Base-by-base conservation (phyloP, 805 yeast species). In the Teunomyces tritomae region DNA sequence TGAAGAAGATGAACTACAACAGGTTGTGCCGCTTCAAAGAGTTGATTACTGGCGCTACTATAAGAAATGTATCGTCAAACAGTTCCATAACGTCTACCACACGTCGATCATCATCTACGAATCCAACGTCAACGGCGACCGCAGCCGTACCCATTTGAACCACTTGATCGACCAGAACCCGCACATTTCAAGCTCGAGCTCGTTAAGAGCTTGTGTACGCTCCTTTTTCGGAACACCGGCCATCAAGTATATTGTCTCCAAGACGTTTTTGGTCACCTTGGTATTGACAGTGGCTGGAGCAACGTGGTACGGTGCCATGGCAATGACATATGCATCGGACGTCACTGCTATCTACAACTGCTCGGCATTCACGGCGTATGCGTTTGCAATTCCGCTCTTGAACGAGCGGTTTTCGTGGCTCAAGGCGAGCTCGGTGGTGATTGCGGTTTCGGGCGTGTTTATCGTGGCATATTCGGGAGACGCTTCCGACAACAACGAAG, bases 291-390 rank as follows among this genome's bases (percentile, higher is more conserved):
- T 81, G 1, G 96, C 96, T 0, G 96, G 95, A 1, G 71, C 79
- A 14, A 80, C 96, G 1, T 89, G 96, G 96, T 89, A 88, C 61
- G 77, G 87, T 13, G 86, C 96, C 8, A 87, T 89, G 82, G 75
- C 83, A 28, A 67, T 87, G 59, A 83, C 96, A 0, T 85, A 90
- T 27, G 89, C 95, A 0, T 76, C 89, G 3, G 96, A 89, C 58
- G 85, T 89, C 32, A 89, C 96, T 2, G 96, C 96, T 3, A 89
- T 89, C 50, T 89, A 89, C 68, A 89, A 89, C 68, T 88, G 94
- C 62, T 84, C 92, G 11, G 95, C 96, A 0, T 89, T 89, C 63
- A 85, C 91, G 3, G 96, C 96, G 0, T 84, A 89, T 59, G 79
- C 87, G 11, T 89, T 89, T 65, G 89, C 95, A 3, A 83, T 89